phyloP scores from a whole-genome alignment of 371 early-diverging fungal species.

The Actinomortierella ambigua region DNA sequence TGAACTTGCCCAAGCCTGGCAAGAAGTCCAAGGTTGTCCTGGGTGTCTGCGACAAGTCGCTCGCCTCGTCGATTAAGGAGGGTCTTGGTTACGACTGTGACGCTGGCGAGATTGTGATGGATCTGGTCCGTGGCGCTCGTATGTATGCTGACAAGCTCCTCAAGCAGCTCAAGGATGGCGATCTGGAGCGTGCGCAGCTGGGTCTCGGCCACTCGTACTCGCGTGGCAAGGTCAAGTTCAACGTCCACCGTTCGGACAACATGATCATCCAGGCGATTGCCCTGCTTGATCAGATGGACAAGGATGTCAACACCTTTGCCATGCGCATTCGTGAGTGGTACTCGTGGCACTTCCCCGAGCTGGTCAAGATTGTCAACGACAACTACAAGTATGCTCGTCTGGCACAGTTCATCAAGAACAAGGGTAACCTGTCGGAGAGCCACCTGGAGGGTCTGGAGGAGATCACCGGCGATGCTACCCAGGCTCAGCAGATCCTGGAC shows the following conservation, averaged over 20 bases:
- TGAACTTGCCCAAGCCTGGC: constrained; percentile 86
- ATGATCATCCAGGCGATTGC: constrained; percentile 97
- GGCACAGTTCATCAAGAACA: constrained; percentile 90
- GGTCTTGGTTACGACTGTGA: constrained; percentile 80
- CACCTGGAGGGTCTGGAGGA: constrained; percentile 76
- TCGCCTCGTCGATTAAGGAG: constrained; percentile 75
- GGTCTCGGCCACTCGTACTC: constrained; percentile 98
- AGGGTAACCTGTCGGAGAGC: constrained; percentile 81
- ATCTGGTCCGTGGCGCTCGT: constrained; percentile 93
- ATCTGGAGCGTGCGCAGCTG: constrained; percentile 91
- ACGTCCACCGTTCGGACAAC: constrained; percentile 93
- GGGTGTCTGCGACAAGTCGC: constrained; percentile 94
- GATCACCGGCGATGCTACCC: constrained; percentile 68
- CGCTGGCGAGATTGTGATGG: constrained; percentile 81
- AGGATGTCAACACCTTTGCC: constrained; percentile 95
- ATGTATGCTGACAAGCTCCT: constrained; percentile 90
- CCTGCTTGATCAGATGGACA: constrained; percentile 93
- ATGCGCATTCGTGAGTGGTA: constrained; percentile 99
- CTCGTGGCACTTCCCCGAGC: constrained; percentile 99
- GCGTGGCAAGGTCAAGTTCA: constrained; percentile 98
- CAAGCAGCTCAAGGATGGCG: constrained; percentile 87
- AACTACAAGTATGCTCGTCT: constrained; percentile 90
- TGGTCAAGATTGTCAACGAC: constrained; percentile 93
- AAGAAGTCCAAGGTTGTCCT: constrained; percentile 77
- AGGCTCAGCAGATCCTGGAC: constrained; percentile 83